Evolutionary conservation across 345 rosid species (phyloP).

Genomic region (Citrus medica): DNA sequence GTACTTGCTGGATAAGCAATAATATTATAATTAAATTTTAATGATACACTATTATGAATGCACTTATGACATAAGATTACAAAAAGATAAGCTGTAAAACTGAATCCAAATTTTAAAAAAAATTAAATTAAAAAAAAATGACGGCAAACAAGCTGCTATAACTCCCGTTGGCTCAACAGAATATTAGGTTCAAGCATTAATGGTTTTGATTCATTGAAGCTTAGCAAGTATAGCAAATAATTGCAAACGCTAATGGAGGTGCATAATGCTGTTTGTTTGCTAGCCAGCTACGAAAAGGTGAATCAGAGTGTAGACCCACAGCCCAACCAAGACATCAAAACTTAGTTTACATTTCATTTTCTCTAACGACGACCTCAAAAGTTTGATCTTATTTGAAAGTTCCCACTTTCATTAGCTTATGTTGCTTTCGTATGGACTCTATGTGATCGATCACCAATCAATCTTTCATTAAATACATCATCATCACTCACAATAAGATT

Average conservation of each 20-base stretch:
- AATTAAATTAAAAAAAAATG: neutral
- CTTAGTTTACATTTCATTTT: no score
- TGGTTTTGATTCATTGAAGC: neutral
- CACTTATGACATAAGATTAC: no score
- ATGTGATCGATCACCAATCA: neutral
- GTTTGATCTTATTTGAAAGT: neutral
- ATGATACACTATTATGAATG: no score
- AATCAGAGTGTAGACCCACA: neutral
- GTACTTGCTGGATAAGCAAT: no score
- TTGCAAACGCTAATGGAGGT: neutral
- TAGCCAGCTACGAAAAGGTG: neutral
- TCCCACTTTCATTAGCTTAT: neutral
- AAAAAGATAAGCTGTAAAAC: no score
- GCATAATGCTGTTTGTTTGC: neutral
- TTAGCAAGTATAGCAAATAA: neutral
- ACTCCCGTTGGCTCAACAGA: neutral
- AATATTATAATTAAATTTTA: no score
- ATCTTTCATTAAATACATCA: no score
- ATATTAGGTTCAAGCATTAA: constrained; percentile 3
- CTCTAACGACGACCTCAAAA: neutral
- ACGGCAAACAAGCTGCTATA: neutral
- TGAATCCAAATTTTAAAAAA: no score
- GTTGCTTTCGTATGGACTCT: no score
- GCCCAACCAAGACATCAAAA: neutral
- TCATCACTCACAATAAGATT: no score